Evolutionary conservation across 306 rosid species (phyloP), one percentile per base, ranked within the genome.

Genomic region (Rosa lucieae): DNA sequence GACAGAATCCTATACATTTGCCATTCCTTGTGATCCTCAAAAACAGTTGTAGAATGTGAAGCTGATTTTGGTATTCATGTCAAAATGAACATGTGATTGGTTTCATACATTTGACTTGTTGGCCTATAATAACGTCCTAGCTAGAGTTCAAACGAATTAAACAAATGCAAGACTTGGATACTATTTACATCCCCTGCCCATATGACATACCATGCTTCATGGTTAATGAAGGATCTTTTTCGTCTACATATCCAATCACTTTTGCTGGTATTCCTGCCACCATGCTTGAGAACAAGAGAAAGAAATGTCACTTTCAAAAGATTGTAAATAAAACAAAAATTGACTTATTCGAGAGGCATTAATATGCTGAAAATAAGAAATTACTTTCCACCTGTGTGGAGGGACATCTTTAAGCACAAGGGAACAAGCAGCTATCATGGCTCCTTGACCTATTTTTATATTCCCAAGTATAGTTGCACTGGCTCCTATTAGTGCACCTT

Each of bases 161-260:
- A 18, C 39, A 75, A 44, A 61, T 0, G 29, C 68, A 74, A 63
- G 76, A 68, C 48, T 7, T 8, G 18, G 51, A 80, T 62, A 52
- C 67, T 9, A 15, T 12, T 55, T 40, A 35, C 71, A 63, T 70
- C 20, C 58, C 77, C 61, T 53, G 52, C 44, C 58, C 75, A 23
- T 70, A 15, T 59, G 17, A 67, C 94, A 90, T 86, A 95, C 99
- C 99, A 76, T 95, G 99, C 78, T 92, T 95, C 99, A 95, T 95
- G 77, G 96, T 92, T 85, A 95, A 82, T 67, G 98, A 92, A 35
- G 97, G 98, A 75, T 87, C 89, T 75, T 61, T 83, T 81, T 89
- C 97, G 17, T 74, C 84, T 53, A 87, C 88, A 86, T 82, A 82
- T 82, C 97, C 92, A 69, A 95, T 88, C 85, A 87, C 86, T 70